Base-by-base conservation (phyloP, 2,329 filamentous ascomycete species). In the Cordyceps tenuipes region DNA sequence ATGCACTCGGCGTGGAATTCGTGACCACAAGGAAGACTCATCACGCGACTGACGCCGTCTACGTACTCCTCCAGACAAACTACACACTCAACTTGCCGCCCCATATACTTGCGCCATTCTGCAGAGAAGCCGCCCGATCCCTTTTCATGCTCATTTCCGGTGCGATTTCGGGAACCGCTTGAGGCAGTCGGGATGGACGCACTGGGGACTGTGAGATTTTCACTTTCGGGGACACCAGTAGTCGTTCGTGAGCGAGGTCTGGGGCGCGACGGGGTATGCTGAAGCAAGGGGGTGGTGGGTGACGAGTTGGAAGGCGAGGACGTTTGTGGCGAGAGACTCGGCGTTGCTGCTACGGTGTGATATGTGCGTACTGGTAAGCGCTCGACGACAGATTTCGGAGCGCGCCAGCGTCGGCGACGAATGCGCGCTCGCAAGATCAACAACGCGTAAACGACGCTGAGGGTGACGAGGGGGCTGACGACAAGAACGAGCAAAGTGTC, bases 1-100 rank as follows among this genome's bases (percentile, higher is more conserved):
- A 99, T 97, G 91, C 94, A 99, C 71, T 96, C 91, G 31, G 82
- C 93, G 73, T 99, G 94, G 73, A 97, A 99, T 69, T 99, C 94
- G 72, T 99, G 94, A 41, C 94, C 94, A 74, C 94, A 99, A 9
- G 94, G 94, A 62, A 99, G 76, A 70, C 91, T 95, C 94, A 99
- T 99, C 44, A 99, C 93, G 68, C 86, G 85, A 71, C 91, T 96
- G 67, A 97, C 86, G 44, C 94, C 94, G 72, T 97, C 92, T 23
- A 96, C 80, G 69, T 97, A 99, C 71, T 99, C 94, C 70, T 99
- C 94, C 39, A 99, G 77, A 68, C 94, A 99, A 2, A 99, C 93
- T 13, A 97, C 93, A 70, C 94, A 99, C 72, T 99, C 94, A 9
- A 91, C 85, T 71, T 87, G 84, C 46, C 81, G 76, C 5, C 82